Base-by-base conservation (phyloP, 148 eudicot genomes). In the Gaultheria prostrata region DNA sequence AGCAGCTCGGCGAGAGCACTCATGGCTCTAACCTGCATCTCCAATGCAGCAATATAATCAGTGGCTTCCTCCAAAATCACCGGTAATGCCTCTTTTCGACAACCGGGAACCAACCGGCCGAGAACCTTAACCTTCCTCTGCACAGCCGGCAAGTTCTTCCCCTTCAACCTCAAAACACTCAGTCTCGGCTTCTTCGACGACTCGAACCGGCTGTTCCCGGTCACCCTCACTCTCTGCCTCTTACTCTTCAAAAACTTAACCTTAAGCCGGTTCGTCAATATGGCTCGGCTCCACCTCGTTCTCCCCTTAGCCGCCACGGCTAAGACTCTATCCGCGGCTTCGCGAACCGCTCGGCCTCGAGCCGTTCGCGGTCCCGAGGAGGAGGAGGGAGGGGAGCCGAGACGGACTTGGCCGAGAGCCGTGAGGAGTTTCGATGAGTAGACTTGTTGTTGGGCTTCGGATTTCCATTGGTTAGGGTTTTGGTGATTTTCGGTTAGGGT, bases 251-350 rank as follows among this genome's bases (percentile, higher is more conserved):
- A 81, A 87, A 91, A 95, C 85, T 93, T 93, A 10, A 95, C 87
- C 83, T 92, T 92, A 51, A 95, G 90, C 82, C 93, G 87, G 87
- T 83, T 93, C 5, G 88, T 89, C 46, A 95, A 87, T 10, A 95
- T 93, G 0, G 98, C 98, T 24, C 98, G 92, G 91, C 98, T 95
- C 98, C 98, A 95, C 48, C 98, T 83, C 12, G 97, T 91, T 28
- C 89, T 83, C 0, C 98, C 95, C 76, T 87, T 91, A 14, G 98
- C 98, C 26, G 98, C 84, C 43, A 86, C 90, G 1, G 98, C 98
- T 20, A 95, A 79, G 5, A 85, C 94, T 35, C 88, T 82, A 80
- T 95, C 93, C 8, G 98, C 98, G 0, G 95, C 97, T 70, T 94
- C 94, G 24, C 93, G 86, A 0, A 95, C 95, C 0, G 91, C 91